Conservation (phyloP, 1,284 basidiomycete species). For the Marasmius tenuissimus region DNA sequence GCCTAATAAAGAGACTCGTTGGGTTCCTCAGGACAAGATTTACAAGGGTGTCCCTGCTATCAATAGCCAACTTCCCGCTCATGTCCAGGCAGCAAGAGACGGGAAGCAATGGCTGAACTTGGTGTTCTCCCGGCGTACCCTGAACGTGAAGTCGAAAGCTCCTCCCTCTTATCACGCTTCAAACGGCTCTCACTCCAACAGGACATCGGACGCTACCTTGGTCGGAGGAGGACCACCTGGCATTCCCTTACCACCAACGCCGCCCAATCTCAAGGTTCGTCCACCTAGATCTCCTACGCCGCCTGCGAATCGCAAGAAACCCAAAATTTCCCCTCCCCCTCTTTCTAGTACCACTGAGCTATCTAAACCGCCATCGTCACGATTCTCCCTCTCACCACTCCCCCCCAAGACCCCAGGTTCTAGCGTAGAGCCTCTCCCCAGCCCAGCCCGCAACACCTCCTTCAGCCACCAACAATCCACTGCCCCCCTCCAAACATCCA, state of each 20-base stretch:
- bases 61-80: conserved; percentile 7
- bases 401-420: not conserved
- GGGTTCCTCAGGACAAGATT: conserved; percentile 41
- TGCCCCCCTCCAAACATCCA: conserved; percentile 17
- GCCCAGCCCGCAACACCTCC: conserved; percentile 13
- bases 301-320: conserved; percentile 21
- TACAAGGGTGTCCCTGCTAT: conserved; percentile 16
- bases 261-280: conserved; percentile 7
- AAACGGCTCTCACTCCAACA: conserved; percentile 6
- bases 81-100: conserved; percentile 10
- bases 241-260: conserved; percentile 24
- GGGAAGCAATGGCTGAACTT: conserved; percentile 1
- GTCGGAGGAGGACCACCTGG: conserved; percentile 11
- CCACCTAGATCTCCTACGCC: conserved; percentile 26
- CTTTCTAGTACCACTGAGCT: not conserved
- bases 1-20: conserved; percentile 26
- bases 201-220: conserved; percentile 6
- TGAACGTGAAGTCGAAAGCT: conserved; percentile 12
- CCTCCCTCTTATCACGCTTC: conserved; percentile 25
- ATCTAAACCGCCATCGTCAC: not conserved
- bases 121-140: not conserved
- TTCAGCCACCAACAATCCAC: conserved; percentile 10
- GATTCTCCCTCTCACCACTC: conserved; percentile 7
- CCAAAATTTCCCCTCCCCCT: conserved; percentile 11
- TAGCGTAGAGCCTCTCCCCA: conserved; percentile 10